phyloP scores from a whole-genome alignment of 2,329 filamentous ascomycete species.

The Diaporthe aspalathi region DNA sequence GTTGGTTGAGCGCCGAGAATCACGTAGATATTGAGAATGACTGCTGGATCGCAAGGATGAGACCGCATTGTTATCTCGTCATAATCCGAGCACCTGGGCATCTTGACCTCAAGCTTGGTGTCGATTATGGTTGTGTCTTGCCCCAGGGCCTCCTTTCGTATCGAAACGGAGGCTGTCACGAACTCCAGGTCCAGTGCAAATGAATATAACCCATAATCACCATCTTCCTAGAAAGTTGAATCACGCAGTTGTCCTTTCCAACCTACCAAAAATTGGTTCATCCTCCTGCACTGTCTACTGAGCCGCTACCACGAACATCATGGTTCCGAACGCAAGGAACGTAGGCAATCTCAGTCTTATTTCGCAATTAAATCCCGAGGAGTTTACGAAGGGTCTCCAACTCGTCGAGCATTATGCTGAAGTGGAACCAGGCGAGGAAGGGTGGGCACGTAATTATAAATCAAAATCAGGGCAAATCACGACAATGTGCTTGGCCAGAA shows the following conservation, averaged over 20 bases:
- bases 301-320: not conserved
- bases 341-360: not conserved
- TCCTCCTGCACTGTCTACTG: too few species aligned
- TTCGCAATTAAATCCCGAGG: not conserved
- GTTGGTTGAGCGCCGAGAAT: not conserved
- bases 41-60: not conserved
- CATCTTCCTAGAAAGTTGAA: not conserved
- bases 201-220: not conserved
- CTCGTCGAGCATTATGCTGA: not conserved
- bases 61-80: not conserved
- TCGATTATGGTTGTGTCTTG: not conserved
- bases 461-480: not conserved
- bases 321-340: not conserved
- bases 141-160: not conserved
- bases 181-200: not conserved
- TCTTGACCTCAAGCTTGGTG: not conserved
- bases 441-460: not conserved
- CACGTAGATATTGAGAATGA: not conserved
- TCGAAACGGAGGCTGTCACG: not conserved
- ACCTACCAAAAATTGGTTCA: too few species aligned
- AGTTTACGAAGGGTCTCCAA: not conserved
- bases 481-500: not conserved
- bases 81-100: not conserved
- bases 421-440: not conserved
- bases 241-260: too few species aligned